phyloP scores from a whole-genome alignment of 225 moss, liverwort and hornwort genomes.

The Bryoerythrophyllum caledonicum region DNA sequence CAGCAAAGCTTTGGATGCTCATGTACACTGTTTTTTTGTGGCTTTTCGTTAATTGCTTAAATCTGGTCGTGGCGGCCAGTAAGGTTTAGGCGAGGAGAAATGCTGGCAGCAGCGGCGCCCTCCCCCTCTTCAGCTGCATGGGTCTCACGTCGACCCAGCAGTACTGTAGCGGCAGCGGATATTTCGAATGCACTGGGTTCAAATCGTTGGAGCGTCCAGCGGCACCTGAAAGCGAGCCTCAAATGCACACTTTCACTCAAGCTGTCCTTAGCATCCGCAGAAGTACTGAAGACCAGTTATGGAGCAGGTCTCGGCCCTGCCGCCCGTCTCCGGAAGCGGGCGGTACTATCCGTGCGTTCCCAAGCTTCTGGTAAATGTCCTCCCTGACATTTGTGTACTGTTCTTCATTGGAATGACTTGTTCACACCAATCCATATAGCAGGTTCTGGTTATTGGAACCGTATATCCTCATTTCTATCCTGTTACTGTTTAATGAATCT shows the following conservation, averaged over 20 bases:
- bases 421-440: neutral
- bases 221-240: slow-evolving; percentile 10
- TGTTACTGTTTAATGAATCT: neutral
- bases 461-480: neutral
- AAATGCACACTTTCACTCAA: slow-evolving; percentile 25
- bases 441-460: neutral
- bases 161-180: slow-evolving; percentile 15
- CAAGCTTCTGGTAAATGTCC: slow-evolving; percentile 53
- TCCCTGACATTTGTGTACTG: slow-evolving; percentile 1
- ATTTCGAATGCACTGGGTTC: slow-evolving; percentile 21
- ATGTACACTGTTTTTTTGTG: too few species aligned
- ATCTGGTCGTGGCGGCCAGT: too few species aligned
- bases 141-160: slow-evolving; percentile 25
- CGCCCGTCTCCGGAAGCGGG: slow-evolving; percentile 26
- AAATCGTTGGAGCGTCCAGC: slow-evolving; percentile 24
- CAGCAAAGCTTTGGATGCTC: too few species aligned
- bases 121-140: slow-evolving; percentile 27
- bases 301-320: slow-evolving; percentile 36
- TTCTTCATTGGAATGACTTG: too few species aligned
- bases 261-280: slow-evolving; percentile 22
- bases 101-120: slow-evolving; percentile 50
- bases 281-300: slow-evolving; percentile 37
- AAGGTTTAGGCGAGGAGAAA: slow-evolving; percentile 23
- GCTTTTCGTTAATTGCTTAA: too few species aligned
- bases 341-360: slow-evolving; percentile 32